Evolutionary conservation across 225 moss, liverwort and hornwort genomes (phyloP).

Genomic region (Takakia lepidozioides): DNA sequence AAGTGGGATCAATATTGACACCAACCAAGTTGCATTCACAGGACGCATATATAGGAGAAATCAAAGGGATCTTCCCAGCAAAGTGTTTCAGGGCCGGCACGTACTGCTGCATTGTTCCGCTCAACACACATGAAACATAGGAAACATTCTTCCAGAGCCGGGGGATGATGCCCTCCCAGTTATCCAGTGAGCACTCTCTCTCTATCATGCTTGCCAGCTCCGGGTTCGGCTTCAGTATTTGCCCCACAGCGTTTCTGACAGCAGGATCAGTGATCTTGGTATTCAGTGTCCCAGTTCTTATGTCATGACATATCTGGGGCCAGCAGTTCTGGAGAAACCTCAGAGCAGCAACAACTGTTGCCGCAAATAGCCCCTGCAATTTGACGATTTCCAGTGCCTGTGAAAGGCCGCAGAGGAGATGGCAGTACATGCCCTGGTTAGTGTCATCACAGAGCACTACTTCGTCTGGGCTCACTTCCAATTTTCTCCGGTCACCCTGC

Average conservation of each 20-base stretch:
- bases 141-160: slow-evolving; percentile 31
- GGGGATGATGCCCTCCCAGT: slow-evolving; percentile 25
- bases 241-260: slow-evolving; percentile 17
- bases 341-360: slow-evolving; percentile 7
- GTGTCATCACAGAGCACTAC: slow-evolving; percentile 7
- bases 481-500: slow-evolving; percentile 9
- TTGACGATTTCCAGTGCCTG: slow-evolving; percentile 4
- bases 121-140: slow-evolving; percentile 17
- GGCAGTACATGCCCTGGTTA: slow-evolving; percentile 28
- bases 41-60: slow-evolving; percentile 24
- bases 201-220: slow-evolving; percentile 24
- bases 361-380: not conserved
- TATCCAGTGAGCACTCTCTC: slow-evolving; percentile 4
- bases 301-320: slow-evolving; percentile 30
- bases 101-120: slow-evolving; percentile 33
- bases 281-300: slow-evolving; percentile 26
- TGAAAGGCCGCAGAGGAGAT: slow-evolving; percentile 26
- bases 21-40: slow-evolving; percentile 31
- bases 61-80: slow-evolving; percentile 14
- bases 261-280: slow-evolving; percentile 14
- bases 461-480: slow-evolving; percentile 22
- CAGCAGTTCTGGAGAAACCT: not conserved
- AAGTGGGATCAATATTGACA: slow-evolving; percentile 19
- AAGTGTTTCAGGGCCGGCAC: slow-evolving; percentile 15
- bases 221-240: slow-evolving; percentile 21